These are phyloP conservation scores for Lentinula sp. DNA, from an alignment of 768 basidiomycete species.

Conservation along the genomic window DNA sequence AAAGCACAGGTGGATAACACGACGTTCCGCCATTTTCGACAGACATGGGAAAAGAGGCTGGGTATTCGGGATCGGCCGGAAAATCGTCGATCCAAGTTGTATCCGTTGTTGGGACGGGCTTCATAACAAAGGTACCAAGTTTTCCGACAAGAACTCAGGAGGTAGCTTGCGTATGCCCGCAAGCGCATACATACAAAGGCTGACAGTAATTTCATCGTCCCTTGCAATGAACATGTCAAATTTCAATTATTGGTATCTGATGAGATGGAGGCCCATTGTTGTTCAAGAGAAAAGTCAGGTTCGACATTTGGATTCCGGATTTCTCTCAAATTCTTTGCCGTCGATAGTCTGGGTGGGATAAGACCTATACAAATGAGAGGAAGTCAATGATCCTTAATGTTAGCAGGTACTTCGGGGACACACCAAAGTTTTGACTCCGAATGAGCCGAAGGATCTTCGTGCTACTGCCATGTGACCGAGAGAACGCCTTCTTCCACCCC, in stretches of 20 bases:
- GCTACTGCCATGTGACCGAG: too few species aligned
- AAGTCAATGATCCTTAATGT: too few species aligned
- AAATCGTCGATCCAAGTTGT: neutral
- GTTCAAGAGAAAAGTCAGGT: too few species aligned
- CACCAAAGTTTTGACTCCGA: too few species aligned
- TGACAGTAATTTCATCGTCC: neutral
- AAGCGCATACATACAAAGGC: neutral
- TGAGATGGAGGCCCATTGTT: neutral
- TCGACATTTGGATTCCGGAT: too few species aligned
- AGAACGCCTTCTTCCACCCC: too few species aligned
- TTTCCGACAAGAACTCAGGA: neutral
- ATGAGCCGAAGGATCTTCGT: too few species aligned
- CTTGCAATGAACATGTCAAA: neutral
- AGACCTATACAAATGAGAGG: too few species aligned
- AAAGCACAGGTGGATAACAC: neutral
- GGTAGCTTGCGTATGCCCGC: neutral
- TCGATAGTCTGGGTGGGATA: too few species aligned
- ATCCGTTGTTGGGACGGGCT: neutral
- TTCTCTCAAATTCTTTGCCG: too few species aligned
- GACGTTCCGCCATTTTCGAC: neutral
- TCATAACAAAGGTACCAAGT: neutral
- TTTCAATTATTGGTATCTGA: neutral
- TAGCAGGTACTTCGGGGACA: too few species aligned
- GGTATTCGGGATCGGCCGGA: neutral
- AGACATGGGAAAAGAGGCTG: neutral